phyloP scores from a whole-genome alignment of 73 alveolate species.

The Paramecium primaurelia region DNA sequence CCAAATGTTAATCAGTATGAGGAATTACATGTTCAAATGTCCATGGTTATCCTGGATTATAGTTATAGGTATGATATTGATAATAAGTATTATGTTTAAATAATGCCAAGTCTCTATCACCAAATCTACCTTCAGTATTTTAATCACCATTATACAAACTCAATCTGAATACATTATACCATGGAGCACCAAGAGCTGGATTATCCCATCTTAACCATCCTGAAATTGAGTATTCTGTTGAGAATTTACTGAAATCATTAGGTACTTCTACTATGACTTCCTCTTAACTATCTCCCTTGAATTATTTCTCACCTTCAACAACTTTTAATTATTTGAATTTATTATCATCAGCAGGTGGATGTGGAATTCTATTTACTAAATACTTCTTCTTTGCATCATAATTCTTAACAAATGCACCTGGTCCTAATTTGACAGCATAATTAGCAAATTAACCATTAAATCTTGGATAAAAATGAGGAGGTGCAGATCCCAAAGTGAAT shows the following conservation, averaged over 20 bases:
- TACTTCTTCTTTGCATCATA: not conserved
- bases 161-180: slow-evolving; percentile 31
- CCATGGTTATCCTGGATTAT: slow-evolving; percentile 35
- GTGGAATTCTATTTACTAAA: slow-evolving; percentile 20
- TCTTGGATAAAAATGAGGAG: not conserved
- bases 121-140: not conserved
- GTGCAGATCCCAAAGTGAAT: slow-evolving; percentile 15
- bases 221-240: slow-evolving; percentile 9
- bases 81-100: not conserved
- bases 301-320: not conserved
- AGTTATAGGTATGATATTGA: not conserved
- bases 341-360: not conserved
- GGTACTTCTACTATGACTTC: not conserved
- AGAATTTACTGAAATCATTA: not conserved
- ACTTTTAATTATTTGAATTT: not conserved
- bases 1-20: not conserved
- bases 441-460: slow-evolving; percentile 39
- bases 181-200: not conserved
- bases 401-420: not conserved
- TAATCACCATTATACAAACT: not conserved
- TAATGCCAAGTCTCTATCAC: not conserved
- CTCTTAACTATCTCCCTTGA: not conserved
- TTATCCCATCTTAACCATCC: slow-evolving; percentile 41
- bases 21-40: slow-evolving; percentile 4
- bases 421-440: slow-evolving; percentile 27